Evolutionary conservation across 805 yeast species (phyloP), one percentile per base, ranked within the genome.

Genomic region (Yamadazyma sp.): DNA sequence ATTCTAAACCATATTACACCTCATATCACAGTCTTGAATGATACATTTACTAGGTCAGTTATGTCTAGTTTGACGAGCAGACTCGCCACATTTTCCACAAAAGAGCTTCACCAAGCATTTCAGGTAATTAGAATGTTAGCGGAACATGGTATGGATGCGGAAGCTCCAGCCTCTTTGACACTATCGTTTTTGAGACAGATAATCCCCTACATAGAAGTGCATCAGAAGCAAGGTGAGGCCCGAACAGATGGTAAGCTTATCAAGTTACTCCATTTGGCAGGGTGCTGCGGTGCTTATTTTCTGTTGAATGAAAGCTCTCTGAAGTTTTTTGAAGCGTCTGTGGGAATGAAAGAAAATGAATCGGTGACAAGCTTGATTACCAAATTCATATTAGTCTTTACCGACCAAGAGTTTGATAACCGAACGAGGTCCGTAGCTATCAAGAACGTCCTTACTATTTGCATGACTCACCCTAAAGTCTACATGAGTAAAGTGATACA

Each of bases 231-330:
- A 26, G 31, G 3, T 27, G 36, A 8, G 12, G 47, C 38, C 3
- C 47, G 50, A 2, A 52, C 64, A 3, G 81, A 75, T 34, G 60
- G 69, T 2, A 78, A 70, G 45, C 48, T 82, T 3, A 70, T 71
- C 15, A 72, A 85, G 41, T 55, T 87, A 5, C 52, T 88, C 1
- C 76, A 75, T 48, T 59, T 88, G 15, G 54, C 85, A 4, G 90
- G 95, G 0, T 73, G 75, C 28, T 78, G 88, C 60, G 95, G 90
- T 0, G 69, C 82, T 31, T 74, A 72, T 46, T 84, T 93, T 46
- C 60, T 75, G n/a, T 71, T 86, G 38, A 84, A 78, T 38, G 55
- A 53, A 4, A 59, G 67, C 32, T 52, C 71, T 11, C 57, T 54
- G 0, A 35, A 67, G 1, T 77, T 80, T 45, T 22, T 57, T 10